Conservation (phyloP, 2,329 filamentous ascomycete genomes). For the Gnomoniopsis smithogilvyi region DNA sequence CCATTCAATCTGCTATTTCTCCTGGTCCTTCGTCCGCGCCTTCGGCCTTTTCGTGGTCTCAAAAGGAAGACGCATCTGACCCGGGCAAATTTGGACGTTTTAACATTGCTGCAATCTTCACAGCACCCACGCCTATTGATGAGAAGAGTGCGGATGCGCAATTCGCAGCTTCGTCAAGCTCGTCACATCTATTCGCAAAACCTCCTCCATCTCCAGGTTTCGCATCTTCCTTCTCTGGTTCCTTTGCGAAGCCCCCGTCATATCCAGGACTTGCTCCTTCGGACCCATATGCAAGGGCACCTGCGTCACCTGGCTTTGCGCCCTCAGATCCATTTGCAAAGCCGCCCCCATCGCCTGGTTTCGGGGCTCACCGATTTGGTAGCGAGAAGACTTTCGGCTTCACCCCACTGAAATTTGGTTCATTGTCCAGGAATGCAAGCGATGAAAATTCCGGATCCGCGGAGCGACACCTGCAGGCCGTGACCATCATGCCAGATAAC, state of each 20-base stretch:
- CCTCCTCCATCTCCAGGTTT: constrained; percentile 27
- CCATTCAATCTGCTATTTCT: constrained; percentile 47
- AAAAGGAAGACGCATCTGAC: constrained; percentile 43
- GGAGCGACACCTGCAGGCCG: constrained; percentile 34
- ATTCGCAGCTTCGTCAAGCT: constrained; percentile 19
- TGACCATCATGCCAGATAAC: constrained; percentile 37
- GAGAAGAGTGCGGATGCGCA: constrained; percentile 27
- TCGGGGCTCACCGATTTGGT: constrained; percentile 37
- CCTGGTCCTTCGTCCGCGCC: constrained; percentile 67
- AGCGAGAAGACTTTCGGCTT: constrained; percentile 35
- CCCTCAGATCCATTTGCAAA: constrained; percentile 24
- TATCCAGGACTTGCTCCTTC: constrained; percentile 25
- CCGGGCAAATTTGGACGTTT: constrained; percentile 38
- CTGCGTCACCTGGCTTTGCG: constrained; percentile 25
- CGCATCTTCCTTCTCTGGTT: constrained; percentile 11
- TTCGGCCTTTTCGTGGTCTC: constrained; percentile 58
- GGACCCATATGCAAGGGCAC: constrained; percentile 19
- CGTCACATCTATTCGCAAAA: constrained; percentile 14
- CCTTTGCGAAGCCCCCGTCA: constrained; percentile 22
- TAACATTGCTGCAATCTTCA: constrained; percentile 29
- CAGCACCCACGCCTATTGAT: constrained; percentile 35
- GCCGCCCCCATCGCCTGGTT: constrained; percentile 44
- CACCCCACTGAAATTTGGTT: constrained; percentile 23
- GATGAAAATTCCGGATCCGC: constrained; percentile 15
- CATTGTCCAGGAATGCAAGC: background rate